These are phyloP conservation scores for Hebeloma cylindrosporum DNA, from an alignment of 768 basidiomycete species.

Conservation along the genomic window DNA sequence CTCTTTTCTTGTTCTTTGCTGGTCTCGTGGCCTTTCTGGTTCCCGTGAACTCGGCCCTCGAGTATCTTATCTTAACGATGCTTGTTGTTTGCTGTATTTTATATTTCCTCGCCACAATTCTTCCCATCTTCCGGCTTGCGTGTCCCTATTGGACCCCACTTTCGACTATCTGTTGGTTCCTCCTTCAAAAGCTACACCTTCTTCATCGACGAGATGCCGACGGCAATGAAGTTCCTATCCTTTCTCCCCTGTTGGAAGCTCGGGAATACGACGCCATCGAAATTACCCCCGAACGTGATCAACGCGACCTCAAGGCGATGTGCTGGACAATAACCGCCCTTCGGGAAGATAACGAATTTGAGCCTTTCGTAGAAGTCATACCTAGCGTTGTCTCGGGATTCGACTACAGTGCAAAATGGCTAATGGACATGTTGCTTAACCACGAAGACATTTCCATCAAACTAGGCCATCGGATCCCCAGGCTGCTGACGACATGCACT, in stretches of 20 bases:
- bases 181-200: slow-evolving; percentile 26
- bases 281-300: slow-evolving; percentile 34
- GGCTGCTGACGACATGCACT: slow-evolving; percentile 31
- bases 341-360: slow-evolving; percentile 34
- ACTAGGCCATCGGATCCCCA: slow-evolving; percentile 36
- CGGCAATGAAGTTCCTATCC: slow-evolving; percentile 16
- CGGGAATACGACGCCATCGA: slow-evolving; percentile 35
- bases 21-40: slow-evolving; percentile 46
- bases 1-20: slow-evolving; percentile 50
- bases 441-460: slow-evolving; percentile 31
- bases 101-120: slow-evolving; percentile 32
- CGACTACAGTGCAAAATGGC: slow-evolving; percentile 40
- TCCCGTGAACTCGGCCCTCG: slow-evolving; percentile 34
- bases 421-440: slow-evolving; percentile 32
- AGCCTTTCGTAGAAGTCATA: slow-evolving; percentile 36
- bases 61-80: slow-evolving; percentile 31
- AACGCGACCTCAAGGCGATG: slow-evolving; percentile 40
- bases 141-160: slow-evolving; percentile 39
- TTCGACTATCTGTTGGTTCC: slow-evolving; percentile 31
- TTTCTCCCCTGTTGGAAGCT: slow-evolving; percentile 28
- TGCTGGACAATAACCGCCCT: slow-evolving; percentile 39
- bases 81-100: slow-evolving; percentile 28
- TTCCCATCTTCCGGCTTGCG: slow-evolving; percentile 32
- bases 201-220: slow-evolving; percentile 25
- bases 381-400: slow-evolving; percentile 35